Conservation (phyloP, 345 rosid genomes). For the Geranium brycei region DNA sequence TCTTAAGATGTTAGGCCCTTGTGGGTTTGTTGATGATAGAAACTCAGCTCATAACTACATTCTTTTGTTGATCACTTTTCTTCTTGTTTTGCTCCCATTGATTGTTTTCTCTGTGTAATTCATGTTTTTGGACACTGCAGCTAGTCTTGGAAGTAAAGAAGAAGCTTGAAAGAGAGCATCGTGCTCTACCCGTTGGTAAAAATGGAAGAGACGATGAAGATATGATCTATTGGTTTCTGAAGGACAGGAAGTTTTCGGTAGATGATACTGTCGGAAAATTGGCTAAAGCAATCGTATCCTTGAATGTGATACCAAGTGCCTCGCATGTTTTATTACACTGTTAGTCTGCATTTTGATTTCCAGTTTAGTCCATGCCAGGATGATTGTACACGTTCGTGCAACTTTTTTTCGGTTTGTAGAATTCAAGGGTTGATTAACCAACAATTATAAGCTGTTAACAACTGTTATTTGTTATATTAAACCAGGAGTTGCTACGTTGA, state of each 20-base stretch:
- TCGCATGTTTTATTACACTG: background rate
- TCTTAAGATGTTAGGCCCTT: background rate
- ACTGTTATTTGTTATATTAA: background rate
- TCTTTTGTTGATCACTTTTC: background rate
- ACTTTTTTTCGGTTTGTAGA: background rate
- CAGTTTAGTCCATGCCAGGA: background rate
- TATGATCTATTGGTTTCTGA: constrained; percentile 78
- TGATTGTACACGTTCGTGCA: background rate
- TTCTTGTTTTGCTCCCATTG: background rate
- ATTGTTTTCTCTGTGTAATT: background rate
- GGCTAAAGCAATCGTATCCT: constrained; percentile 78
- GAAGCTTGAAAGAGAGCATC: constrained; percentile 47
- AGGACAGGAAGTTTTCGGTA: constrained; percentile 56
- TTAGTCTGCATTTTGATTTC: constrained; percentile 2
- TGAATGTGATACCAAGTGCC: constrained; percentile 2
- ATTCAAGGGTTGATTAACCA: background rate
- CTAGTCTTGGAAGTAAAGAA: constrained; percentile 65
- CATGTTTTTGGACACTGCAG: constrained; percentile 23
- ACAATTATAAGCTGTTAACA: background rate
- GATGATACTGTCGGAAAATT: constrained; percentile 54
- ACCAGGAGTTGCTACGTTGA: background rate
- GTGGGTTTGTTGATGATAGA: background rate
- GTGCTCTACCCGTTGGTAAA: constrained; percentile 59
- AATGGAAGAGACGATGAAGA: constrained; percentile 91
- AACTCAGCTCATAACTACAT: background rate